phyloP scores from a whole-genome alignment of 2,329 filamentous ascomycete genomes.

The Pseudopyrenochaeta lycopersici region DNA sequence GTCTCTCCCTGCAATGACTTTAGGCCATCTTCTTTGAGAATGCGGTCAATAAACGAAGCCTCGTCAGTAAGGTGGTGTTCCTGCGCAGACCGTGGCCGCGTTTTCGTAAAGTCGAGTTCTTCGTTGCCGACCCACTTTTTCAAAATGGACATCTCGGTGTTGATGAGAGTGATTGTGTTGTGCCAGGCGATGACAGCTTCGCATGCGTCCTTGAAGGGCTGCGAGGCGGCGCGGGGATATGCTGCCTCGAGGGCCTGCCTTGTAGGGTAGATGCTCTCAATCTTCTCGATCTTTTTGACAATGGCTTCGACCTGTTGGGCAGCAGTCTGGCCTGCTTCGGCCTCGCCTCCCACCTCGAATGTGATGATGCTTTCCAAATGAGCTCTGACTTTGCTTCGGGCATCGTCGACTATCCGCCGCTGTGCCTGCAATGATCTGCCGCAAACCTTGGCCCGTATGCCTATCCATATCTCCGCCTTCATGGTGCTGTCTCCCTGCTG shows the following conservation, averaged over 20 bases:
- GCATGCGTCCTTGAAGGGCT: conserved; percentile 81
- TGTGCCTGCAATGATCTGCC: conserved; percentile 87
- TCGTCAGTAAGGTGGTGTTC: conserved; percentile 84
- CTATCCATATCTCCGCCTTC: conserved; percentile 83
- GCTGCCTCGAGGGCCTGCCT: conserved; percentile 75
- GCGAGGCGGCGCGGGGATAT: conserved; percentile 79
- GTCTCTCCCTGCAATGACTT: conserved; percentile 86
- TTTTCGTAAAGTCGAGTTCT: conserved; percentile 87
- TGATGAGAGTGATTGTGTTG: conserved; percentile 96
- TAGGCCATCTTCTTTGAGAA: conserved; percentile 94
- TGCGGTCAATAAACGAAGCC: conserved; percentile 89
- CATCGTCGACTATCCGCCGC: conserved; percentile 86
- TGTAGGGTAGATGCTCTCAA: conserved; percentile 85
- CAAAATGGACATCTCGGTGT: conserved; percentile 88
- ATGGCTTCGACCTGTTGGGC: conserved; percentile 89
- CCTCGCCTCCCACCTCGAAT: conserved; percentile 93
- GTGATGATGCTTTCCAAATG: conserved; percentile 87
- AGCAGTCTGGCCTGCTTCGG: conserved; percentile 87
- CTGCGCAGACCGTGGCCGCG: conserved; percentile 72
- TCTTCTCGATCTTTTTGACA: conserved; percentile 88
- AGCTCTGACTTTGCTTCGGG: conserved; percentile 75
- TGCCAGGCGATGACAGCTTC: conserved; percentile 94
- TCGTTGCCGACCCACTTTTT: conserved; percentile 98
- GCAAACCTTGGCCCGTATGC: conserved; percentile 82
- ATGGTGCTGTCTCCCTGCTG: conserved; percentile 75